Evolutionary conservation across 2,329 filamentous ascomycete species (phyloP).

Genomic region (Penicillium sp.): DNA sequence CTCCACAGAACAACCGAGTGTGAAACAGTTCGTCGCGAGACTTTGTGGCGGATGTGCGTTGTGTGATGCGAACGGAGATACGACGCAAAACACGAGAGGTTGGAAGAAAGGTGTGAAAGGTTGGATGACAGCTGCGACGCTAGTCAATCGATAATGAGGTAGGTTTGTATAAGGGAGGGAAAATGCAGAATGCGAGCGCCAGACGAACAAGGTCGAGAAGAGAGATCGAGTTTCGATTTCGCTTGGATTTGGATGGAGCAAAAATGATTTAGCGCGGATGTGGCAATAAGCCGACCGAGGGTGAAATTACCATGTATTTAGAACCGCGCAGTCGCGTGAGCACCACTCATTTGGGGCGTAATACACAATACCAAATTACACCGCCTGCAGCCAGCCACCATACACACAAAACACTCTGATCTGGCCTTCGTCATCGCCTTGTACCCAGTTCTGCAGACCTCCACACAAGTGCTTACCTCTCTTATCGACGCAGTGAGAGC

Average conservation of each 20-base stretch:
- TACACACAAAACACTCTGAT: conserved; percentile 19
- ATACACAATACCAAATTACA: conserved; percentile 7
- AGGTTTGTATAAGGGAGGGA: conserved; percentile 11
- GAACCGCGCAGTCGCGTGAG: conserved; percentile 12
- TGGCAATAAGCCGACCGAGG: conserved; percentile 24
- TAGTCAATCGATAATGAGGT: conserved; percentile 9
- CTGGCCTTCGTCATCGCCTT: not conserved
- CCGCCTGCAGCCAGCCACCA: conserved; percentile 6
- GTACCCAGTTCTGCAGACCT: conserved; percentile 5
- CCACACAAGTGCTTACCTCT: not conserved
- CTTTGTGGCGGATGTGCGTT: conserved; percentile 20
- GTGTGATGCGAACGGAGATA: conserved; percentile 23
- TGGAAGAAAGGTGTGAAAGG: conserved; percentile 10
- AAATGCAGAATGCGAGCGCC: conserved; percentile 28
- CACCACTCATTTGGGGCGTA: conserved; percentile 3
- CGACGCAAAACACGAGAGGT: conserved; percentile 22
- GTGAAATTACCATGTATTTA: conserved; percentile 19
- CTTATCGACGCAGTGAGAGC: not conserved
- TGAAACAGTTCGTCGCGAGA: conserved; percentile 23
- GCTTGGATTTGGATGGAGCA: conserved; percentile 25
- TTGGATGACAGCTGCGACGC: conserved; percentile 10
- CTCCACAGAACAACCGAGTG: conserved; percentile 21
- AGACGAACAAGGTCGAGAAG: conserved; percentile 30
- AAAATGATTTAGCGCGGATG: conserved; percentile 30
- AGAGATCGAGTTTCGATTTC: conserved; percentile 28